A percentile compares a stretch with the other conserved stretches of the same genome.
Conservation (phyloP, 1,139 yeast genomes). For the Taphrina deformans region DNA sequence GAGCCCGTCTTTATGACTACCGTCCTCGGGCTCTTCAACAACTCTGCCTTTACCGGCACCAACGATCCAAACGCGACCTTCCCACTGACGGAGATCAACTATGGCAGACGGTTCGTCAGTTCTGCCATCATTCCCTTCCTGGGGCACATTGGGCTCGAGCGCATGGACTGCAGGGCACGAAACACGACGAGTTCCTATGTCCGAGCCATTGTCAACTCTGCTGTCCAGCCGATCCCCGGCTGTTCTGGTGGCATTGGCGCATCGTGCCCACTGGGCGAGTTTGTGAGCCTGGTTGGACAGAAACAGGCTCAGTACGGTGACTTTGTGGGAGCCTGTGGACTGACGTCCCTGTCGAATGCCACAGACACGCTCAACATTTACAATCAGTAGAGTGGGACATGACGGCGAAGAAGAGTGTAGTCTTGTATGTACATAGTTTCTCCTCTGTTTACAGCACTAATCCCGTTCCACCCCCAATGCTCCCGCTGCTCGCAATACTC, state of each 20-base stretch:
- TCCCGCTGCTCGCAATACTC: too few species aligned
- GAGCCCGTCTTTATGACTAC: constrained; percentile 15
- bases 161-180: background rate
- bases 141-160: constrained; percentile 11
- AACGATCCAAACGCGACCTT: constrained; percentile 5
- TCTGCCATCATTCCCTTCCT: constrained; percentile 13
- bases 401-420: background rate
- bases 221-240: constrained; percentile 13
- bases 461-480: too few species aligned
- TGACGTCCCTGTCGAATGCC: constrained; percentile 1
- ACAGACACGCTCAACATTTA: constrained; percentile 12
- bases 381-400: constrained; percentile 5
- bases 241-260: constrained; percentile 13
- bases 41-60: constrained; percentile 3
- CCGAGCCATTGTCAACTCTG: constrained; percentile 14
- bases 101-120: constrained; percentile 6
- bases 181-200: background rate
- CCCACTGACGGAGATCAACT: constrained; percentile 9
- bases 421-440: background rate
- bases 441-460: background rate
- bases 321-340: constrained; percentile 8
- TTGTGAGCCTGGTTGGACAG: background rate
- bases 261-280: constrained; percentile 2
- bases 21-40: constrained; percentile 8
- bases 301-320: constrained; percentile 10